phyloP scores from a whole-genome alignment of 768 basidiomycete genomes.

The Tylopilus rubrobrunneus region DNA sequence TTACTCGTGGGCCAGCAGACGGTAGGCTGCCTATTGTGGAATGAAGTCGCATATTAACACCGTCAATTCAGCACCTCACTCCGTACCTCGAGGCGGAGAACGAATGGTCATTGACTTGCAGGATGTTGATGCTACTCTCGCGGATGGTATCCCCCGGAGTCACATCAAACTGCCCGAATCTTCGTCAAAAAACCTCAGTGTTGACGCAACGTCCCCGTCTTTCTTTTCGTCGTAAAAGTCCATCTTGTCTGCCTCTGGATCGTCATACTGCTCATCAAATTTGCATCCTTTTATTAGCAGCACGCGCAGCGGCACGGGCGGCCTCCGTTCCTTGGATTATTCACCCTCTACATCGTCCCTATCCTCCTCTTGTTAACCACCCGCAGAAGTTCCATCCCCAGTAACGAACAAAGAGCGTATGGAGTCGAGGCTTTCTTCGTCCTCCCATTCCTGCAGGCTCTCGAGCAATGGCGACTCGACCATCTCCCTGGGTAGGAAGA shows the following conservation, averaged over 20 bases:
- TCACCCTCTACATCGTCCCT: conserved; percentile 38
- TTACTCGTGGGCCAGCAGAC: conserved; percentile 71
- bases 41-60: background rate
- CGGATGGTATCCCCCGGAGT: conserved; percentile 75
- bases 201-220: conserved; percentile 47
- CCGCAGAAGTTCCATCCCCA: conserved; percentile 46
- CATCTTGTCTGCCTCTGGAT: conserved; percentile 69
- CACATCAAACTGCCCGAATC: conserved; percentile 81
- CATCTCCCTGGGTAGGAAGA: conserved; percentile 59
- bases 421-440: conserved; percentile 80
- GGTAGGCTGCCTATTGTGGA: conserved; percentile 37
- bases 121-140: conserved; percentile 78
- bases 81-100: conserved; percentile 83
- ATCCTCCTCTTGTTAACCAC: conserved; percentile 37
- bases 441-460: conserved; percentile 71
- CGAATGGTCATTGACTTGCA: conserved; percentile 97
- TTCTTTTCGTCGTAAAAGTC: conserved; percentile 93
- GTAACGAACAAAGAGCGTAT: conserved; percentile 91
- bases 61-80: conserved; percentile 49
- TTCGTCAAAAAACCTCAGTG: conserved; percentile 66
- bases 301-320: conserved; percentile 51
- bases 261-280: conserved; percentile 96
- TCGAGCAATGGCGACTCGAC: conserved; percentile 36
- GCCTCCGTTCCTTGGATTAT: conserved; percentile 31
- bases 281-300: conserved; percentile 84